phyloP scores from a whole-genome alignment of 2,329 filamentous ascomycete genomes.

The Tolypocladium guangdongense region DNA sequence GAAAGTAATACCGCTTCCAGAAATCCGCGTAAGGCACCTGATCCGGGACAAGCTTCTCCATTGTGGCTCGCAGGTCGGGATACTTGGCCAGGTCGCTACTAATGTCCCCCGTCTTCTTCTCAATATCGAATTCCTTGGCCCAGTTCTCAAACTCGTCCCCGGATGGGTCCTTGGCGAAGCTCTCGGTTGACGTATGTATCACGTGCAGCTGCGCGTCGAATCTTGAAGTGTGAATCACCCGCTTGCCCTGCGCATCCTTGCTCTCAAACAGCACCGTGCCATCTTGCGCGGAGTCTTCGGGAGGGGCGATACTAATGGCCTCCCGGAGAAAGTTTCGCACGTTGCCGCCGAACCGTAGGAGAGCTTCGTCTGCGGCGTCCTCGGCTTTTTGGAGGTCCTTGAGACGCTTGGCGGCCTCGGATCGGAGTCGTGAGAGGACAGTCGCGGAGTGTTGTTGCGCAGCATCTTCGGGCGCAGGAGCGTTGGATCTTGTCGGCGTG shows the following conservation, averaged over 20 bases:
- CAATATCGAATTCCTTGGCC: slow-evolving; percentile 64
- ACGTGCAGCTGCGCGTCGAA: slow-evolving; percentile 95
- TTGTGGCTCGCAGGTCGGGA: slow-evolving; percentile 70
- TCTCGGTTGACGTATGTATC: slow-evolving; percentile 75
- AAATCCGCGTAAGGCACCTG: slow-evolving; percentile 81
- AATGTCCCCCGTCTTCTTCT: slow-evolving; percentile 76
- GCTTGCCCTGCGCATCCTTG: slow-evolving; percentile 79
- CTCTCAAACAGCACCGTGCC: slow-evolving; percentile 78
- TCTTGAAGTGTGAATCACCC: slow-evolving; percentile 87
- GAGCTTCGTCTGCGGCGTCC: slow-evolving; percentile 89
- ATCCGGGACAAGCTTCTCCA: slow-evolving; percentile 95
- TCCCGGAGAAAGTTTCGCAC: slow-evolving; percentile 83
- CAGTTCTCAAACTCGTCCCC: slow-evolving; percentile 66
- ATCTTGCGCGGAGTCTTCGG: slow-evolving; percentile 41
- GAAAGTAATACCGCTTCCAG: slow-evolving; percentile 93
- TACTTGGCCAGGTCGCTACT: slow-evolving; percentile 75
- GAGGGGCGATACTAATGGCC: slow-evolving; percentile 78
- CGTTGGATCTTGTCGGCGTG: slow-evolving; percentile 33
- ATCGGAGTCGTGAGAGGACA: slow-evolving; percentile 65
- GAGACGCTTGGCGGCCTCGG: slow-evolving; percentile 70
- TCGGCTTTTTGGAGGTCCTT: slow-evolving; percentile 87
- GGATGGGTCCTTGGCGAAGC: slow-evolving; percentile 71
- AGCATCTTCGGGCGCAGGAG: slow-evolving; percentile 30
- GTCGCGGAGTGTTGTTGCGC: slow-evolving; percentile 38
- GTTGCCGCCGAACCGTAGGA: slow-evolving; percentile 83